These are phyloP conservation scores for Penicillium bialowiezense DNA, from an alignment of 495 filamentous ascomycete species.

Conservation along the genomic window DNA sequence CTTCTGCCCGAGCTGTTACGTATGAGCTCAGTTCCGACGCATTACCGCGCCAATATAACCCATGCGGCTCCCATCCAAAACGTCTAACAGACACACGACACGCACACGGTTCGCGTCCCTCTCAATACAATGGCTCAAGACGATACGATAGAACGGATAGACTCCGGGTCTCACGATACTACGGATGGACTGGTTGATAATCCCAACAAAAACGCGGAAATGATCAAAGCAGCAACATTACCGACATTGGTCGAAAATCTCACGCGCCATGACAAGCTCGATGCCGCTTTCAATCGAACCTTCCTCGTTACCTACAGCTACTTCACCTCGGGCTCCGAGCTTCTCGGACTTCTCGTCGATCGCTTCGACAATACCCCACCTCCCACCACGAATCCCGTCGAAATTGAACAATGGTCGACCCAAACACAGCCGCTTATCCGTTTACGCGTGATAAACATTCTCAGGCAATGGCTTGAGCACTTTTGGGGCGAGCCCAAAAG, in stretches of 20 bases:
- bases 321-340: slow-evolving; percentile 76
- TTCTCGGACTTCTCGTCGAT: slow-evolving; percentile 79
- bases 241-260: slow-evolving; percentile 85
- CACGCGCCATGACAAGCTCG: slow-evolving; percentile 85
- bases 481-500: slow-evolving; percentile 88
- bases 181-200: slow-evolving; percentile 70
- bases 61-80: no score
- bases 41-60: background rate
- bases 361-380: slow-evolving; percentile 82
- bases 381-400: slow-evolving; percentile 56
- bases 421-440: slow-evolving; percentile 82
- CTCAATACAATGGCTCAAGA: background rate
- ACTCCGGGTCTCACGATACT: slow-evolving; percentile 6
- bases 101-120: background rate
- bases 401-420: slow-evolving; percentile 73
- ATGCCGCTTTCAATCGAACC: slow-evolving; percentile 84
- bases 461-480: slow-evolving; percentile 90
- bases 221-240: slow-evolving; percentile 76
- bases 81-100: background rate
- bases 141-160: background rate
- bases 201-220: slow-evolving; percentile 51
- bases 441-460: slow-evolving; percentile 83
- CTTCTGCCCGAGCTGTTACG: background rate
- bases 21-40: background rate
- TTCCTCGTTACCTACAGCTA: slow-evolving; percentile 90